Evolutionary conservation across 1,284 basidiomycete species (phyloP).

Genomic region (Boletus hoseneyae): DNA sequence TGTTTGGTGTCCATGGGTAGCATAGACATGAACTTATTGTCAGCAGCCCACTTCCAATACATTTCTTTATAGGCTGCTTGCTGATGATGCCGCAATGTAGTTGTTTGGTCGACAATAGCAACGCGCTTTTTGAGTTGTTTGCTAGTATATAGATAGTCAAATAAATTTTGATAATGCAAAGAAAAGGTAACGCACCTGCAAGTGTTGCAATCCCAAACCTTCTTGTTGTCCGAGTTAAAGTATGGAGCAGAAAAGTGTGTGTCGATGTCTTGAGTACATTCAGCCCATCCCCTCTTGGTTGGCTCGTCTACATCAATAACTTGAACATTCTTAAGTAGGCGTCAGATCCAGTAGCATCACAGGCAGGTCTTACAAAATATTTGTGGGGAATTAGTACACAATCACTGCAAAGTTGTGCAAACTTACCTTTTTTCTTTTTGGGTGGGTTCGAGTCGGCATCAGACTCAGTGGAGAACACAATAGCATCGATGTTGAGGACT

Average conservation of each 20-base stretch:
- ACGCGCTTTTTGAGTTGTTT: neutral
- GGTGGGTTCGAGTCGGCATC: neutral
- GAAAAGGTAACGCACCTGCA: slow-evolving; percentile 3
- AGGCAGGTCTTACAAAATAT: neutral
- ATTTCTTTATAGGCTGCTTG: neutral
- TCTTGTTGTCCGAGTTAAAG: too few species aligned
- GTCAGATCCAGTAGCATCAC: neutral
- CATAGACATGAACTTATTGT: slow-evolving; percentile 2
- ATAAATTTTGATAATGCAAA: neutral
- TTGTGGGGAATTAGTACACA: neutral
- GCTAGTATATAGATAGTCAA: slow-evolving; percentile 1
- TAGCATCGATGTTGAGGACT: neutral
- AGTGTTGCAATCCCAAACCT: too few species aligned
- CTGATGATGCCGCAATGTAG: neutral
- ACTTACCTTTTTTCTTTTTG: neutral
- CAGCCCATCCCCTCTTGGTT: neutral
- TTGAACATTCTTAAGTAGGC: slow-evolving; percentile 4
- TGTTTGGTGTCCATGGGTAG: neutral
- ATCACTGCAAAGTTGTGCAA: too few species aligned
- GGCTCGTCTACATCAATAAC: slow-evolving; percentile 3
- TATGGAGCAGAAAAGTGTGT: too few species aligned
- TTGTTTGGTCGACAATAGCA: neutral
- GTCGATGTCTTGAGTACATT: too few species aligned
- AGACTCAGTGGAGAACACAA: neutral
- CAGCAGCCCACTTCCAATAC: neutral